Base-by-base conservation (phyloP, 371 early-diverging fungal species). In the Mortierella sp. region DNA sequence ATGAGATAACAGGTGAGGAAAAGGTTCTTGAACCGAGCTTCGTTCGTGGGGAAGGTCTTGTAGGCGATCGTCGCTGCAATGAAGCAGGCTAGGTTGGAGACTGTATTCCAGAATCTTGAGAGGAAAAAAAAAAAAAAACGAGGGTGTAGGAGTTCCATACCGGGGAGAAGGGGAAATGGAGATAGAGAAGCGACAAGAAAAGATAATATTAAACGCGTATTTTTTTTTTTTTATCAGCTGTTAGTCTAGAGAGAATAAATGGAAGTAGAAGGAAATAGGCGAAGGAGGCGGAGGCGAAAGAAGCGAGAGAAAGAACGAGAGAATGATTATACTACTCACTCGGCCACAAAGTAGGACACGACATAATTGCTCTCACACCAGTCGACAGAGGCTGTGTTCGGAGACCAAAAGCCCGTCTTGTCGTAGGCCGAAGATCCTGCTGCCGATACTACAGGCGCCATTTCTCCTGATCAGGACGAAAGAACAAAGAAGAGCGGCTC, bases 281-380 rank as follows among this genome's bases (percentile, higher is more conserved):
- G 46, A 46, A 16, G 46, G 46, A 46, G 46, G 46, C 12, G 16
- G 46, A 46, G 46, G 16, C 12, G 46, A 16, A 46, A 16, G 16
- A 16, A 46, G 46, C 12, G 46, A 46, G 46, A 46, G 16, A 46
- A 46, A 46, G 46, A 46, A 46, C 12, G 16, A 46, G 46, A 46
- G 46, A 46, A 46, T n/a, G n/a, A n/a, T n/a, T n/a, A n/a, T 14
- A 19, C 26, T 4, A 53, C 74, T 52, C 66, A 74, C 72, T 92
- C 92, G 64, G 92, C 92, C 5, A 92, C 75, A 64, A 86, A 91
- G 18, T 68, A 81, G 7, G 89, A 80, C 43, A 82, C 70, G 11
- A 75, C 84, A 77, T 92, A 92, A 81, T 92, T 87, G 7, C 70
- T 75, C 64, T 92, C 92, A 63, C 92, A 92, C 90, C 90, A 92